A percentile compares a stretch with the other conserved stretches of the same genome.
phyloP scores from a whole-genome alignment of 192 early-diverging fungal species.

The Allomyces arbusculus region DNA sequence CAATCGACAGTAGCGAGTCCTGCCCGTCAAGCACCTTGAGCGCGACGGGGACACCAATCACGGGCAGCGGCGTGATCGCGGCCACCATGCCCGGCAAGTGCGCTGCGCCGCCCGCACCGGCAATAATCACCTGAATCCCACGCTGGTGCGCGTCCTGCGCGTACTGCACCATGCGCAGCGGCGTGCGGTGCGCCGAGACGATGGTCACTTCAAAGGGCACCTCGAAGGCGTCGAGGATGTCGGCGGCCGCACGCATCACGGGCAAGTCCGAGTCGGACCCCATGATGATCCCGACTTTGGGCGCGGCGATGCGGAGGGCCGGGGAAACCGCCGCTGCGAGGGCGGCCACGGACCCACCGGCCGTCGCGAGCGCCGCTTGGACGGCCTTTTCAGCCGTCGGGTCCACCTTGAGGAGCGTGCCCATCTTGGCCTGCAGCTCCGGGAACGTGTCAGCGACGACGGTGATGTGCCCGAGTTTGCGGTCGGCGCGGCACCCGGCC shows the following conservation, averaged over 20 bases:
- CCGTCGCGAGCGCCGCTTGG: slow-evolving; percentile 10
- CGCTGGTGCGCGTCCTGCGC: slow-evolving; percentile 66
- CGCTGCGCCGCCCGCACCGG: slow-evolving; percentile 94
- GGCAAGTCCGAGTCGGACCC: slow-evolving; percentile 96
- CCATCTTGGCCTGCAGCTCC: slow-evolving; percentile 43
- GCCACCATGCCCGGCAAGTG: slow-evolving; percentile 99
- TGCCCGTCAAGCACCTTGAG: slow-evolving; percentile 81
- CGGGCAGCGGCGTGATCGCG: slow-evolving; percentile 86
- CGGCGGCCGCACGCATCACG: slow-evolving; percentile 73
- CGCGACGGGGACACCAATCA: slow-evolving; percentile 92
- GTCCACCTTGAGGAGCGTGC: slow-evolving; percentile 40
- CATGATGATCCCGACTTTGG: slow-evolving; percentile 95
- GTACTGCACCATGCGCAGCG: slow-evolving; percentile 79
- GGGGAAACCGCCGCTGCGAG: slow-evolving; percentile 11
- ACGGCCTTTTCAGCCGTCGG: slow-evolving; percentile 25
- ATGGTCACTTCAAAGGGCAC: slow-evolving; percentile 94
- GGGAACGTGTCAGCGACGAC: slow-evolving; percentile 69
- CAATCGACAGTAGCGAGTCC: slow-evolving; percentile 93
- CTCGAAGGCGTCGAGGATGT: slow-evolving; percentile 69
- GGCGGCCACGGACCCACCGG: not conserved
- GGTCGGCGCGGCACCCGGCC: slow-evolving; percentile 57
- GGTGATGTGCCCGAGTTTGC: slow-evolving; percentile 98
- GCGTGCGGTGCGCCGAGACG: slow-evolving; percentile 93
- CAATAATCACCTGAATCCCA: slow-evolving; percentile 92
- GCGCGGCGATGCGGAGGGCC: slow-evolving; percentile 16